These are phyloP conservation scores for Cardamine chenopodiifolia DNA, from an alignment of 345 rosid genomes.

Conservation along the genomic window DNA sequence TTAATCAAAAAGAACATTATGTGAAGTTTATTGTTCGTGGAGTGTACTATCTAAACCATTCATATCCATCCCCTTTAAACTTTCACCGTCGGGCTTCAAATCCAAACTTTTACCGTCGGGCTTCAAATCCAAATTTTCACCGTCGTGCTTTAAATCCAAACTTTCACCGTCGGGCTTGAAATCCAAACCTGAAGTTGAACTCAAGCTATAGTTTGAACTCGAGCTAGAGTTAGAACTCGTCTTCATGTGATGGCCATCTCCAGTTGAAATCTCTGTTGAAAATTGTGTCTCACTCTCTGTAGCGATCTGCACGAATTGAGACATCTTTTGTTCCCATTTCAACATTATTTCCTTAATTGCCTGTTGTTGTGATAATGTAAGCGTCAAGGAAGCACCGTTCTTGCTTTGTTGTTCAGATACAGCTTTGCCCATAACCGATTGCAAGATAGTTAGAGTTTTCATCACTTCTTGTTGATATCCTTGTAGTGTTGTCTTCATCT, in stretches of 20 bases:
- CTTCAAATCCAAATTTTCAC: not conserved
- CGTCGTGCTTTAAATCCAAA: not conserved
- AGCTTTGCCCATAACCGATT: constrained; percentile 34
- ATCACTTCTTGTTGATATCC: constrained; percentile 43
- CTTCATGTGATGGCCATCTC: constrained; percentile 12
- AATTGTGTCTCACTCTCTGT: constrained; percentile 33
- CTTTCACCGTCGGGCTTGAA: not conserved
- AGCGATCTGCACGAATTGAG: constrained; percentile 38
- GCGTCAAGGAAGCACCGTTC: constrained; percentile 31
- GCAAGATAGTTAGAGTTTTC: constrained; percentile 35
- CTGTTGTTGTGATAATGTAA: constrained; percentile 42
- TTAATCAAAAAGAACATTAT: not conserved
- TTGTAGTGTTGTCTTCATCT: constrained; percentile 38
- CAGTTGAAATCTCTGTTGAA: constrained; percentile 10
- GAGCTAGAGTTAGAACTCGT: constrained; percentile 30
- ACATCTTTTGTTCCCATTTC: constrained; percentile 39
- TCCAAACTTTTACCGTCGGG: not conserved
- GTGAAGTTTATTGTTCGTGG: not conserved
- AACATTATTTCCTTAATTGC: constrained; percentile 28
- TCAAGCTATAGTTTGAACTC: not conserved
- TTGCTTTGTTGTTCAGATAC: constrained; percentile 26
- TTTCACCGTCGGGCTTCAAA: not conserved
- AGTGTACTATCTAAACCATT: constrained; percentile 10
- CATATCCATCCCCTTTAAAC: not conserved
- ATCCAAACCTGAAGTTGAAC: constrained; percentile 2